These are phyloP conservation scores for Arxiozyma heterogenica DNA, from an alignment of 1,139 yeast species.

Conservation along the genomic window DNA sequence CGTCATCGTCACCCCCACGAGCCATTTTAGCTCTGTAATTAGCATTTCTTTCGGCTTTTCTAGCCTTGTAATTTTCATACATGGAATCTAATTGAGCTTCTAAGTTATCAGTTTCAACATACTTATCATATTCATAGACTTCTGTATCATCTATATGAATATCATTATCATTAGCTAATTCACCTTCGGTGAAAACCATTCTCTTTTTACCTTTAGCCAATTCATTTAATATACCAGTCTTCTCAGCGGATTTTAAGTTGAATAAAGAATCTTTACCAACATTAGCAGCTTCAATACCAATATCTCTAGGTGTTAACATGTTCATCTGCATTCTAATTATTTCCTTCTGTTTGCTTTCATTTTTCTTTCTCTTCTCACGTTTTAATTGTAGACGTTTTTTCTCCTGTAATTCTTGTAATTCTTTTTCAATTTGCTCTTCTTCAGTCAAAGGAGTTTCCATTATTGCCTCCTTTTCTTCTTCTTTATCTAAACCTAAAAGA, in stretches of 20 bases:
- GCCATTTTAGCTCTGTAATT: conserved; percentile 70
- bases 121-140: conserved; percentile 34
- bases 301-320: conserved; percentile 86
- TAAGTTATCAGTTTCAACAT: conserved; percentile 53
- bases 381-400: conserved; percentile 60
- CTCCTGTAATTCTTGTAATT: conserved; percentile 62
- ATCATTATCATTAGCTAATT: conserved; percentile 47
- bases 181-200: conserved; percentile 57
- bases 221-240: conserved; percentile 69
- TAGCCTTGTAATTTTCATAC: conserved; percentile 67
- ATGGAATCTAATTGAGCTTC: conserved; percentile 75
- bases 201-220: conserved; percentile 75
- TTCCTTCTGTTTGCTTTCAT: conserved; percentile 82
- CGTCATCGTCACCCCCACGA: conserved; percentile 73
- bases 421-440: conserved; percentile 83
- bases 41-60: conserved; percentile 71
- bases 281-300: conserved; percentile 89
- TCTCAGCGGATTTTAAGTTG: conserved; percentile 73
- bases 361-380: conserved; percentile 72
- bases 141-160: conserved; percentile 38
- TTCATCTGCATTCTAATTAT: conserved; percentile 90
- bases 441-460: conserved; percentile 71
- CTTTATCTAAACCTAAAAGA: conserved; percentile 59
- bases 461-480: conserved; percentile 35
- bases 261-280: conserved; percentile 74